Evolutionary conservation across 805 yeast genomes (phyloP), one percentile per base, ranked within the genome.

Genomic region (Candida sanyiensis): DNA sequence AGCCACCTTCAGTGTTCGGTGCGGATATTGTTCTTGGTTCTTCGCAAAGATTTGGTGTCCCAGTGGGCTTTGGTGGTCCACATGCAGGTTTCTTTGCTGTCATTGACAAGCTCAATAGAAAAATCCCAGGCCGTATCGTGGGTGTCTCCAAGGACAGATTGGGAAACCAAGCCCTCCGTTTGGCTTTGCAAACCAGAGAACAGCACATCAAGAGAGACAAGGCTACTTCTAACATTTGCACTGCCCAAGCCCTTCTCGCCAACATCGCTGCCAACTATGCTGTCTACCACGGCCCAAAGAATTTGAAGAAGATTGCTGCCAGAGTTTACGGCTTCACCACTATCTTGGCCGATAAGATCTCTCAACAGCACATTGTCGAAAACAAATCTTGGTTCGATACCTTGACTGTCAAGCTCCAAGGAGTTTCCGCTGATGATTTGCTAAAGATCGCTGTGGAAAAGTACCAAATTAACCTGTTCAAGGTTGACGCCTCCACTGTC

Each of bases 1-100:
- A 81, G 51, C 84, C 97, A 13, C 98, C 98, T 3, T 67, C 83
- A 15, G 71, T 75, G 28, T 85, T 83, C 53, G 88, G 87, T 39
- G 97, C 97, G 30, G 98, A 93, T 59, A 83, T 93, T 36, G 96
- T 83, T 2, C 67, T 93, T 32, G 98, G 98, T 34, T 77, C 88
- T 7, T 74, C 97, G 5, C 98, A 93, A 70, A 73, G 98, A 61
- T 87, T 93, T 52, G 98, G 98, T 55, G 97, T 90, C 28, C 97
- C 98, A 39, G 75, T 90, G 68, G 98, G 97, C 6, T 93, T 79
- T 58, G 98, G 98, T 56, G 98, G 98, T 16, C 98, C 98, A 4
- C 98, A 93, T 61, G 97, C 98, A 33, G 98, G 96, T 1, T 93
- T 86, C 65, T 89, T 93, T 52, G 86, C 97, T 7, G 95, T 90